Evolutionary conservation across 116 monocot genomes (phyloP), one percentile per base, ranked within the genome.

Genomic region (Zostera marina): DNA sequence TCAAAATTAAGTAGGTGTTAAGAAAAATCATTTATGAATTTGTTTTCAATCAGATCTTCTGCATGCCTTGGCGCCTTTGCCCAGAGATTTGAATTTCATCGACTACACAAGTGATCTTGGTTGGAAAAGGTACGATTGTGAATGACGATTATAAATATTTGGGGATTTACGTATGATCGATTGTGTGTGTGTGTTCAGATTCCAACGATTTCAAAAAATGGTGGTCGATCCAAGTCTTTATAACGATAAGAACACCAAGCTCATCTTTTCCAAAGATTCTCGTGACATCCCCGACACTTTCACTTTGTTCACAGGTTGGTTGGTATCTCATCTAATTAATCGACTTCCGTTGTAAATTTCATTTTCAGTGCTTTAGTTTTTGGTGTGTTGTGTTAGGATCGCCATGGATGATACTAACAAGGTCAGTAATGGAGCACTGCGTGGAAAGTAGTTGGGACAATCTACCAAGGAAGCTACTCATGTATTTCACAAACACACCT

Each of bases 81-180:
- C 91, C 32, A 81, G 85, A 60, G 68, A 82, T 60, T 63, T 85
- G 16, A 91, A 91, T 60, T 91, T 91, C 54, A 69, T 85, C 62
- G 91, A 91, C 73, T 85, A 85, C 63, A 85, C 85, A 14, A 85
- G 82, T 64, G 77, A 82, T 10, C 79, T 91, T 66, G 85, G 82
- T 12, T 91, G 91, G 91, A 91, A 91, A 75, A 82, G 82, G 91
- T 91, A 47, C 62, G 61, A 6, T 15, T 14, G 15, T 11, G 9
- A 5, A 46, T 19, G 10, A 32, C 25, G 6, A 8, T 39, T 17
- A 12, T 23, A 17, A 54, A 6, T 13, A 17, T 44, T 11, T 63
- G n/a, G n/a, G n/a, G n/a, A n/a, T n/a, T 1, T 16, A 2, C 8
- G 19, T 2, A 32, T 25, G 11, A 0, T 32, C 1, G 17, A 38